Evolutionary conservation across 1,139 yeast species (phyloP).

Genomic region (Oligophagozyma castellii): DNA sequence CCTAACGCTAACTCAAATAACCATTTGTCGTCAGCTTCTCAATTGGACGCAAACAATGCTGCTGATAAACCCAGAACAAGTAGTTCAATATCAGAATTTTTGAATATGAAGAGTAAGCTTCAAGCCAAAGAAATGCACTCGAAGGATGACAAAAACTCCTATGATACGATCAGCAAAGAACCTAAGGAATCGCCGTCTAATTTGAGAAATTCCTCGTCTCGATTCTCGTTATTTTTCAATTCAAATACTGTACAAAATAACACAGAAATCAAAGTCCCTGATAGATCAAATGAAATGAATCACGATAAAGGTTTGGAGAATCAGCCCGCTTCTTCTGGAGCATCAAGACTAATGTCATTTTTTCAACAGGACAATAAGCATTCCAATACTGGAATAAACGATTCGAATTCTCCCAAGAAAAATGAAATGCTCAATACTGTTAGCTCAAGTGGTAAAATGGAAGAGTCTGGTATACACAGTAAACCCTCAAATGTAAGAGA

Average conservation of each 20-base stretch:
- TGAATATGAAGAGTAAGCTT: constrained; percentile 13
- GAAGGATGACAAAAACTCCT: neutral
- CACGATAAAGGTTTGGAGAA: constrained; percentile 3
- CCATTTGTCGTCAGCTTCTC: too few species aligned
- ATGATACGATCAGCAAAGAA: neutral
- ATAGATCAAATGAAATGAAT: constrained; percentile 1
- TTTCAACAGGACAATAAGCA: constrained; percentile 12
- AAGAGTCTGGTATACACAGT: neutral
- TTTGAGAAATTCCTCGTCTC: constrained; percentile 17
- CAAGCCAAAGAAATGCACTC: neutral
- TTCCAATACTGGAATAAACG: constrained; percentile 1
- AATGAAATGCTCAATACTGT: neutral
- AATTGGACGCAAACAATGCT: neutral
- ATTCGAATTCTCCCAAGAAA: constrained; percentile 2
- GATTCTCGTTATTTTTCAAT: constrained; percentile 23
- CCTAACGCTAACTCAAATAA: constrained; percentile 34
- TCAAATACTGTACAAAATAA: constrained; percentile 4
- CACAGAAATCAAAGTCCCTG: constrained; percentile 5
- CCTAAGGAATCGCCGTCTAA: constrained; percentile 1
- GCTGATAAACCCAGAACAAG: neutral
- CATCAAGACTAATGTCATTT: constrained; percentile 21
- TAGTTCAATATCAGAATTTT: constrained; percentile 21
- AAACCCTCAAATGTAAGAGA: too few species aligned
- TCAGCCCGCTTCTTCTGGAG: constrained; percentile 7
- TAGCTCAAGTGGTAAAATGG: neutral